Conservation (phyloP, 1,284 basidiomycete species). For the Ceratobasidium sp. region DNA sequence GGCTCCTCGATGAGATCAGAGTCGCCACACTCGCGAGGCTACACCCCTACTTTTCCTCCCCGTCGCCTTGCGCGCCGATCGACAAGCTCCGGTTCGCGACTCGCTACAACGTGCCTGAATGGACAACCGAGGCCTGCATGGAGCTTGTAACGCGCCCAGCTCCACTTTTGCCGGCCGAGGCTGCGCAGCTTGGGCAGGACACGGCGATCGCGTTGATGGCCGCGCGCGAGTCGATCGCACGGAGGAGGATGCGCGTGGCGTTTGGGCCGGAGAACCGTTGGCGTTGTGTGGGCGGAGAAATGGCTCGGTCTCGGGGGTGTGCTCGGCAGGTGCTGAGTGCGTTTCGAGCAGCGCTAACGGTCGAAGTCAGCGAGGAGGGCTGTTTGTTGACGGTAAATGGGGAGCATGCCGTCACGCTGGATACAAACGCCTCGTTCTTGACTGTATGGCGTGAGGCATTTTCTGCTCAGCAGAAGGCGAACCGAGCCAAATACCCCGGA, state of each 20-base stretch:
- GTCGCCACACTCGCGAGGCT: slow-evolving; percentile 27
- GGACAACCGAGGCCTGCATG: slow-evolving; percentile 31
- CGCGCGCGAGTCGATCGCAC: slow-evolving; percentile 34
- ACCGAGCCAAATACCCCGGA: slow-evolving; percentile 32
- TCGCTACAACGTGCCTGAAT: slow-evolving; percentile 36
- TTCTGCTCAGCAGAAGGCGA: slow-evolving; percentile 1
- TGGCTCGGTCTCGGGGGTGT: slow-evolving; percentile 32
- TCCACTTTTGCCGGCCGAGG: slow-evolving; percentile 26
- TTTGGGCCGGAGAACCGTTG: slow-evolving; percentile 39
- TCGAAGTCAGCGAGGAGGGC: slow-evolving; percentile 18
- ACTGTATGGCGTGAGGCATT: slow-evolving; percentile 34
- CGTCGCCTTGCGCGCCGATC: slow-evolving; percentile 23
- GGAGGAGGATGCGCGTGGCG: slow-evolving; percentile 37
- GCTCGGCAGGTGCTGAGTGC: slow-evolving; percentile 27
- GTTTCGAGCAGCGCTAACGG: slow-evolving; percentile 27
- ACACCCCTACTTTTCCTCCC: slow-evolving; percentile 27
- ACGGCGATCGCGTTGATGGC: slow-evolving; percentile 22
- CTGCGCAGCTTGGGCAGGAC: slow-evolving; percentile 16
- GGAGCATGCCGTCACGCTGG: slow-evolving; percentile 9
- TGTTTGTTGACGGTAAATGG: slow-evolving; percentile 11
- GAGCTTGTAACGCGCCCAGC: slow-evolving; percentile 39
- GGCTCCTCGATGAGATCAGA: slow-evolving; percentile 38
- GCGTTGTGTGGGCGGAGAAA: slow-evolving; percentile 30
- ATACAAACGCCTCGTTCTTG: slow-evolving; percentile 25
- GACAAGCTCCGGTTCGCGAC: slow-evolving; percentile 35